Conservation (phyloP, 164 flowering plant genomes). For the Piper betle region DNA sequence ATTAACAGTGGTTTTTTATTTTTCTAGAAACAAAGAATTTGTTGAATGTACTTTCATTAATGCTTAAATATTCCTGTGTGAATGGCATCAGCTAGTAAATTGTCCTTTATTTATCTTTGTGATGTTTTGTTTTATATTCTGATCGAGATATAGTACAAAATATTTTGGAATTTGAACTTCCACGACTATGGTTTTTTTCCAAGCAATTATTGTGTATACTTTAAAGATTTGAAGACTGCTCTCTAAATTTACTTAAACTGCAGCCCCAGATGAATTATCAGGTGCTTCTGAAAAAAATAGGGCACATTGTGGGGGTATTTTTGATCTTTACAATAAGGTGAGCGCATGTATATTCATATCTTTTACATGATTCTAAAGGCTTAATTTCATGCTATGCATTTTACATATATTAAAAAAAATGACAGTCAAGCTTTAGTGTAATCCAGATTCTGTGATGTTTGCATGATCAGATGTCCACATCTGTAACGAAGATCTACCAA, state of each 20-base stretch:
- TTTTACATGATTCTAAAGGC: neutral
- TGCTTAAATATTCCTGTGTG: too few species aligned
- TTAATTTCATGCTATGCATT: neutral
- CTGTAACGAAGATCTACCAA: slow-evolving; percentile 23
- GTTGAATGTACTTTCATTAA: too few species aligned
- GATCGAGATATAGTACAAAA: too few species aligned
- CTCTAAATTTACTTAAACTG: slow-evolving; percentile 5
- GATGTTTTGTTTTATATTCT: too few species aligned
- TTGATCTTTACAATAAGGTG: slow-evolving; percentile 57
- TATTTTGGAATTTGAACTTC: neutral
- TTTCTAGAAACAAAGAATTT: too few species aligned
- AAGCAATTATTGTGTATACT: too few species aligned
- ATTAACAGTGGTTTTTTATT: too few species aligned
- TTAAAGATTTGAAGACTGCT: neutral
- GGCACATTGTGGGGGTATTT: slow-evolving; percentile 31
- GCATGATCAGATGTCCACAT: slow-evolving; percentile 41
- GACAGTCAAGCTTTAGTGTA: neutral
- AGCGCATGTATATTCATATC: neutral
- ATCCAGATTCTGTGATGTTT: neutral
- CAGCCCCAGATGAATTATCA: slow-evolving; percentile 42
- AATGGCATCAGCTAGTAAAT: too few species aligned
- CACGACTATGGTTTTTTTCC: neutral
- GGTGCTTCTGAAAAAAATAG: slow-evolving; percentile 36
- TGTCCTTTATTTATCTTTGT: too few species aligned
- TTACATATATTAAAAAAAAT: too few species aligned